phyloP scores from a whole-genome alignment of 1,284 basidiomycete genomes.

The Polyporus tsugae region DNA sequence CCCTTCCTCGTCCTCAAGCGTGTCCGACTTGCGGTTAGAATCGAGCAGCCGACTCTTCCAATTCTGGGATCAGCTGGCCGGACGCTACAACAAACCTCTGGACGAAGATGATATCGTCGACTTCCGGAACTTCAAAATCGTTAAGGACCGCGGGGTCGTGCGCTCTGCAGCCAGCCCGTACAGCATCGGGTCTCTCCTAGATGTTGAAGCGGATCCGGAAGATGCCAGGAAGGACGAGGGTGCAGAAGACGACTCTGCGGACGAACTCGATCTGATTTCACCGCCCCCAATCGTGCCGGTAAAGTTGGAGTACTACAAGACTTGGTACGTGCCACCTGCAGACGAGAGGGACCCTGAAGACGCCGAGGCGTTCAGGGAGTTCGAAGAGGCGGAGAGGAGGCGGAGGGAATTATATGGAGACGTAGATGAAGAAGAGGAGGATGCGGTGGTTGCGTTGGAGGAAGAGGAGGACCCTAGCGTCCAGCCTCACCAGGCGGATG shows the following conservation, averaged over 20 bases:
- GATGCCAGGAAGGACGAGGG: slow-evolving; percentile 50
- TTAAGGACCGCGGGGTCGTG: slow-evolving; percentile 74
- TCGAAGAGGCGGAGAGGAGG: slow-evolving; percentile 66
- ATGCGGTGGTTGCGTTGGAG: slow-evolving; percentile 54
- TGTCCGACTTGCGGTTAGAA: slow-evolving; percentile 16
- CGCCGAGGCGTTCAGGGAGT: slow-evolving; percentile 68
- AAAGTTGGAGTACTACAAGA: slow-evolving; percentile 28
- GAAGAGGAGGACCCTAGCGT: slow-evolving; percentile 58
- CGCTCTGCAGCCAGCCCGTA: slow-evolving; percentile 50
- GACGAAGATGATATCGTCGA: slow-evolving; percentile 84
- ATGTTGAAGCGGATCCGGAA: slow-evolving; percentile 33
- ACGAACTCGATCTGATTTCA: slow-evolving; percentile 28
- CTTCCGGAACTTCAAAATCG: slow-evolving; percentile 60
- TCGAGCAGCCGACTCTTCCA: slow-evolving; percentile 57
- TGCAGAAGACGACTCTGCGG: slow-evolving; percentile 43
- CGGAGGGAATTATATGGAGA: slow-evolving; percentile 57
- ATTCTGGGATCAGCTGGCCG: slow-evolving; percentile 71
- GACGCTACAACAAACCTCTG: slow-evolving; percentile 67
- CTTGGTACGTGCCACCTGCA: slow-evolving; percentile 52
- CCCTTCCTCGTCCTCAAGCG: slow-evolving; percentile 20
- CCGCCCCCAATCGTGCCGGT: slow-evolving; percentile 10
- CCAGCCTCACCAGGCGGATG: slow-evolving; percentile 44
- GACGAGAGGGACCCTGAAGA: slow-evolving; percentile 54
- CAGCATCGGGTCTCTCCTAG: slow-evolving; percentile 57
- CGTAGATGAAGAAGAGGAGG: slow-evolving; percentile 43